A percentile compares a stretch with the other conserved stretches of the same genome.
Evolutionary conservation across 371 early-diverging fungal species (phyloP).

Genomic region (Capniomyces stellatus): DNA sequence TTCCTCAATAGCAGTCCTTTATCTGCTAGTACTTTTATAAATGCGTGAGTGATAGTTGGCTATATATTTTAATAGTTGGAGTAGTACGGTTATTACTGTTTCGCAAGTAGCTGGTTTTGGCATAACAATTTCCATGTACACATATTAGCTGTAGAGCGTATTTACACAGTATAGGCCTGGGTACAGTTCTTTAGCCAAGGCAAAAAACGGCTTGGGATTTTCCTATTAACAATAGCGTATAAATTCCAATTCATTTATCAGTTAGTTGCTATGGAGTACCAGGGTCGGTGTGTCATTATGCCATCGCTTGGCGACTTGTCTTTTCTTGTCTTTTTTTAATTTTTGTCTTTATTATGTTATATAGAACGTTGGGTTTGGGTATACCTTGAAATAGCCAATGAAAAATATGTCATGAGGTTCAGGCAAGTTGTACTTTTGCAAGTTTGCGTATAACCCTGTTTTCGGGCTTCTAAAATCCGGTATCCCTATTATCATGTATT

Average conservation of each 20-base stretch:
- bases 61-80: slow-evolving; percentile 10
- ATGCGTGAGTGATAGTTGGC: slow-evolving; percentile 77
- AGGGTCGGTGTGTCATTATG: too few species aligned
- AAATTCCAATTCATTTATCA: too few species aligned
- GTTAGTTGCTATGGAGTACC: too few species aligned
- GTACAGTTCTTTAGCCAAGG: slow-evolving; percentile 77
- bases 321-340: too few species aligned
- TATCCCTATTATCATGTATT: slow-evolving; percentile 29
- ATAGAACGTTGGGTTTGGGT: not conserved
- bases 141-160: too few species aligned
- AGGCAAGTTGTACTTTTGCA: slow-evolving; percentile 67
- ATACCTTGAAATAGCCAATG: slow-evolving; percentile 53
- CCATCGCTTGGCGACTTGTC: too few species aligned
- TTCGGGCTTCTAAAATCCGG: slow-evolving; percentile 83
- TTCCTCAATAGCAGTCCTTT: slow-evolving; percentile 55
- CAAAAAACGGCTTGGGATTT: slow-evolving; percentile 74
- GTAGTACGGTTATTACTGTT: too few species aligned
- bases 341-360: not conserved
- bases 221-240: slow-evolving; percentile 18
- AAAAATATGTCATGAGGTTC: slow-evolving; percentile 90
- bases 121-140: too few species aligned
- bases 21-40: slow-evolving; percentile 55
- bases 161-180: slow-evolving; percentile 42
- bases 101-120: too few species aligned
- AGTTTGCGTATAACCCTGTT: slow-evolving; percentile 83